A percentile compares a stretch with the other conserved stretches of the same genome.
Evolutionary conservation across 805 yeast species (phyloP).

Genomic region (Candida bentonensis): DNA sequence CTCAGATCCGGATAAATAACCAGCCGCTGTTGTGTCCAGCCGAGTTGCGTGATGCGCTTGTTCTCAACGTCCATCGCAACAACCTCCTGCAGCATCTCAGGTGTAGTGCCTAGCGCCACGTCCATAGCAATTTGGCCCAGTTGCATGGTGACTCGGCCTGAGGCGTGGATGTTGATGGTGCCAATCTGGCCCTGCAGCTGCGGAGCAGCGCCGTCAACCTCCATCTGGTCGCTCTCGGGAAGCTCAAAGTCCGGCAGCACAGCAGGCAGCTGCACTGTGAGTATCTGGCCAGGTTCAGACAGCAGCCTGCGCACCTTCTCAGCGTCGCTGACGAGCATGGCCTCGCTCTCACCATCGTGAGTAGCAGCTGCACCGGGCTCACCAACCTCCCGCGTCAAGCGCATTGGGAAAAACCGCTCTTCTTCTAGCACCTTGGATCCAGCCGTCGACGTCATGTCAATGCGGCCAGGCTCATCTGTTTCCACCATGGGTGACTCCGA

Average conservation of each 20-base stretch:
- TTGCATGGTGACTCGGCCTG: slow-evolving; percentile 67
- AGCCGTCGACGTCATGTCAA: slow-evolving; percentile 11
- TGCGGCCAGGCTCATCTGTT: slow-evolving; percentile 6
- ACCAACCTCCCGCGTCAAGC: slow-evolving; percentile 4
- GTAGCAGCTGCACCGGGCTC: neutral
- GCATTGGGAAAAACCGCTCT: slow-evolving; percentile 13
- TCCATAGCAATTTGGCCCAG: slow-evolving; percentile 60
- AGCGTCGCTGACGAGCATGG: slow-evolving; percentile 2
- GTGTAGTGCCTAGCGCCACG: slow-evolving; percentile 41
- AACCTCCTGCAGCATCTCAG: neutral
- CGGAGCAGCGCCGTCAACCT: slow-evolving; percentile 8
- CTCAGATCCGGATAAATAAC: neutral
- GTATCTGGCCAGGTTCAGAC: neutral
- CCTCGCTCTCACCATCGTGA: slow-evolving; percentile 4
- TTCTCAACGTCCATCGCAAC: neutral
- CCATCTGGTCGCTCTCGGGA: slow-evolving; percentile 4
- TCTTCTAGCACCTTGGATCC: slow-evolving; percentile 1
- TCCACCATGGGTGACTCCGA: slow-evolving; percentile 8
- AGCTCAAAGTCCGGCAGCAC: slow-evolving; percentile 27
- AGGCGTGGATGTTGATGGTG: slow-evolving; percentile 57
- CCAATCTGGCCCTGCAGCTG: slow-evolving; percentile 50
- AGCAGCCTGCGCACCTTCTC: slow-evolving; percentile 3
- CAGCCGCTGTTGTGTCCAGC: neutral
- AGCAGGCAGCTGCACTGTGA: slow-evolving; percentile 21
- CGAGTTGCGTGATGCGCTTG: neutral